phyloP scores from a whole-genome alignment of 2,329 filamentous ascomycete genomes.

The Plenodomus biglobosus region DNA sequence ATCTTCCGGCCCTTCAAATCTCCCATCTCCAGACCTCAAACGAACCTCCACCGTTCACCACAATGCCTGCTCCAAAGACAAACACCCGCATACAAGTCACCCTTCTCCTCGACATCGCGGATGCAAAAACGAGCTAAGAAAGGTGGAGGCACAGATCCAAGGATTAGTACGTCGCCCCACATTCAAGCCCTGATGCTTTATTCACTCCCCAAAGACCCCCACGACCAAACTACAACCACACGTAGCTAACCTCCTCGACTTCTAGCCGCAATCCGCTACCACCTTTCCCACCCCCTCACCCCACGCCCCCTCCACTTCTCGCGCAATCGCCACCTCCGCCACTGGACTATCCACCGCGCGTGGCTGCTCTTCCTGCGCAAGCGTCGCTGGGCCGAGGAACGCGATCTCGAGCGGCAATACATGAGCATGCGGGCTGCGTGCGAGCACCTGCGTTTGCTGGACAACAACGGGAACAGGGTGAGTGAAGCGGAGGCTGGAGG shows the following conservation, averaged over 20 bases:
- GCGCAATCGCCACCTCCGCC: slow-evolving; percentile 81
- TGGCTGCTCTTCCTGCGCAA: slow-evolving; percentile 80
- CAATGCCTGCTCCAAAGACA: slow-evolving; percentile 15
- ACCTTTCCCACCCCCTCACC: slow-evolving; percentile 67
- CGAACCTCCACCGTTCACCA: slow-evolving; percentile 9
- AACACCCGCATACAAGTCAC: slow-evolving; percentile 16
- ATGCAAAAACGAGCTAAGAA: slow-evolving; percentile 33
- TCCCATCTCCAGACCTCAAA: slow-evolving; percentile 11
- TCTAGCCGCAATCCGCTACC: slow-evolving; percentile 66
- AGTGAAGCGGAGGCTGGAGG: slow-evolving; percentile 55
- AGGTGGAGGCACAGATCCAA: slow-evolving; percentile 26
- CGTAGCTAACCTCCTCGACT: slow-evolving; percentile 1
- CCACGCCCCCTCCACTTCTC: slow-evolving; percentile 83
- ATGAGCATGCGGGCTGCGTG: slow-evolving; percentile 81
- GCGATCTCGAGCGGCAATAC: slow-evolving; percentile 76
- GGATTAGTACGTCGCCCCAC: slow-evolving; percentile 35
- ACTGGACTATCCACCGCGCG: slow-evolving; percentile 98
- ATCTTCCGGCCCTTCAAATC: slow-evolving; percentile 21
- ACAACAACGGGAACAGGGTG: slow-evolving; percentile 46
- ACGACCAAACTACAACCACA: background rate
- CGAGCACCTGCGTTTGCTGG: slow-evolving; percentile 70
- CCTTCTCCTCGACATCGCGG: slow-evolving; percentile 36
- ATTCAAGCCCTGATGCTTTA: too few species aligned
- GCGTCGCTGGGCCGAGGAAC: slow-evolving; percentile 63
- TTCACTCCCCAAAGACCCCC: background rate